Conservation (phyloP, 176 grass and related monocot genomes). For the Alloteropsis semialata region DNA sequence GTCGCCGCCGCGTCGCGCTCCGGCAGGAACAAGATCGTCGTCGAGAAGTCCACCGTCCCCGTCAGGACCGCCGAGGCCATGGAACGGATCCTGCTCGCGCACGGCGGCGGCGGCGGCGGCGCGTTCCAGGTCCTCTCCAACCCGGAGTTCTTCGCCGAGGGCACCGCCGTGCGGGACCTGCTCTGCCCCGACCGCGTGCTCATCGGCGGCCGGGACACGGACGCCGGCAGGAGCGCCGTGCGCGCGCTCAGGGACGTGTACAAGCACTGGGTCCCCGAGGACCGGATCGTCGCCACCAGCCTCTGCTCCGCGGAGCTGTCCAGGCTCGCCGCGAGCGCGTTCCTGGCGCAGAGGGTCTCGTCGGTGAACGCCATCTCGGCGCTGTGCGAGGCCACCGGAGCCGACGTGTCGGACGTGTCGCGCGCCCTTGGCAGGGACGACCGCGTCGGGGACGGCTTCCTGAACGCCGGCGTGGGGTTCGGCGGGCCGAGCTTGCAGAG, state of each 20-base stretch:
- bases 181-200: constrained; percentile 51
- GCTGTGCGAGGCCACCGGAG: constrained; percentile 56
- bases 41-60: constrained; percentile 64
- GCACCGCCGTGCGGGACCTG: constrained; percentile 42
- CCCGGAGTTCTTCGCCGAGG: constrained; percentile 56
- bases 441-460: constrained; percentile 33
- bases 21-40: constrained; percentile 35
- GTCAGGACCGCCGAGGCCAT: constrained; percentile 54
- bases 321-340: constrained; percentile 54
- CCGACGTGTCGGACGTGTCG: constrained; percentile 50
- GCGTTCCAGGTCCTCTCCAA: constrained; percentile 62
- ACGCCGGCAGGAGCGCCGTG: constrained; percentile 29
- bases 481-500: constrained; percentile 48
- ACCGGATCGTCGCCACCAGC: constrained; percentile 48
- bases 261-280: constrained; percentile 55
- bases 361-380: constrained; percentile 58
- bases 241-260: constrained; percentile 46
- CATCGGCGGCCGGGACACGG: constrained; percentile 44
- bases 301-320: constrained; percentile 50
- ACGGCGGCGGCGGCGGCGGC: constrained; percentile 19
- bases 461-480: constrained; percentile 54
- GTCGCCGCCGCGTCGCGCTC: constrained; percentile 46
- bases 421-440: constrained; percentile 42
- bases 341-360: constrained; percentile 58
- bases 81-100: constrained; percentile 43